These are phyloP conservation scores for Cyberlindnera xylosilytica DNA, from an alignment of 805 yeast species.

Conservation along the genomic window DNA sequence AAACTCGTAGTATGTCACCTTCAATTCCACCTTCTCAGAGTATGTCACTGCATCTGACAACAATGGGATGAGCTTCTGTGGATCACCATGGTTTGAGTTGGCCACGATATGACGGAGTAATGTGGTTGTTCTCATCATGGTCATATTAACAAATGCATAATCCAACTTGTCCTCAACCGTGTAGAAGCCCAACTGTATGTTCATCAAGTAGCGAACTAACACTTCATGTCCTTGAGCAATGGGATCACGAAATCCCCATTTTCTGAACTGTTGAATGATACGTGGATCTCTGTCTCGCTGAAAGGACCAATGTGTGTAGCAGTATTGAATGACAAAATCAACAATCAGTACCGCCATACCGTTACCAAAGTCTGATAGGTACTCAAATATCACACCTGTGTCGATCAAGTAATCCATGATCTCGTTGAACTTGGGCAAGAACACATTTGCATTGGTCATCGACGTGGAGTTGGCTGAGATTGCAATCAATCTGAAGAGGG, in stretches of 20 bases:
- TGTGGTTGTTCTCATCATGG: constrained; percentile 19
- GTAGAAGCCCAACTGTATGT: constrained; percentile 32
- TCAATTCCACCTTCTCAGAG: constrained; percentile 18
- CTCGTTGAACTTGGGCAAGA: constrained; percentile 35
- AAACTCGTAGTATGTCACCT: constrained; percentile 27
- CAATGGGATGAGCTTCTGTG: constrained; percentile 32
- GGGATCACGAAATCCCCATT: constrained; percentile 35
- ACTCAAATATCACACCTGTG: constrained; percentile 32
- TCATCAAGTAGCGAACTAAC: constrained; percentile 34
- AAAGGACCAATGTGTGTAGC: constrained; percentile 44
- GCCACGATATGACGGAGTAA: constrained; percentile 21
- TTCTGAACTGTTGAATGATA: constrained; percentile 25
- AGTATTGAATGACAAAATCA: constrained; percentile 42
- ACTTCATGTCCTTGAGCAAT: constrained; percentile 29
- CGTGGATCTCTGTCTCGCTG: constrained; percentile 15
- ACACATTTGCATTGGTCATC: constrained; percentile 36
- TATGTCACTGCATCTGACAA: constrained; percentile 34
- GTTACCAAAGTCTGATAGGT: constrained; percentile 24
- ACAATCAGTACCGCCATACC: constrained; percentile 32
- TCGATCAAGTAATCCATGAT: constrained; percentile 40
- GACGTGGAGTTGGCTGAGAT: constrained; percentile 31
- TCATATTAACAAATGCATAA: constrained; percentile 11
- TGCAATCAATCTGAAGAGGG: constrained; percentile 31
- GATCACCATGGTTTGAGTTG: constrained; percentile 31
- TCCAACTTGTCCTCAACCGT: constrained; percentile 23